A percentile compares a stretch with the other conserved stretches of the same genome.
phyloP scores from a whole-genome alignment of 176 grass and related monocot species.

The Pontederia crassipes region DNA sequence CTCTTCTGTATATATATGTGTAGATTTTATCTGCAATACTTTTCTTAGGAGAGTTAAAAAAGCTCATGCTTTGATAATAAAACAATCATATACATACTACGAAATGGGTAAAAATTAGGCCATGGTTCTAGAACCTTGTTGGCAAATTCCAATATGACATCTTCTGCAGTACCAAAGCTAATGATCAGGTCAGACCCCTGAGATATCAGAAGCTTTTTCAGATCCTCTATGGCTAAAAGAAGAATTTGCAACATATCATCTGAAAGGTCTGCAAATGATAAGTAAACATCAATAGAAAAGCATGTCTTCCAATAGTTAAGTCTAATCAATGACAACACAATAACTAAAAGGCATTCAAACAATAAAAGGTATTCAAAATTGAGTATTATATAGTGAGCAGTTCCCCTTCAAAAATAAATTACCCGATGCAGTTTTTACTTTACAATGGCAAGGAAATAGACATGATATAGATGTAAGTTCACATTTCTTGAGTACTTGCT shows the following conservation, averaged over 20 bases:
- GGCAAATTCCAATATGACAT: slow-evolving; percentile 59
- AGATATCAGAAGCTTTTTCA: slow-evolving; percentile 54
- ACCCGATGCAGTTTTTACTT: no score
- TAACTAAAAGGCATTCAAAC: no score
- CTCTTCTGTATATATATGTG: slow-evolving; percentile 77
- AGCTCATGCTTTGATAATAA: neutral
- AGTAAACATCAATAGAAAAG: slow-evolving; percentile 3
- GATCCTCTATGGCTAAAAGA: slow-evolving; percentile 72
- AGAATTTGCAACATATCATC: slow-evolving; percentile 68
- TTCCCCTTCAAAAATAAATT: no score
- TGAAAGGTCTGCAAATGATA: slow-evolving; percentile 52
- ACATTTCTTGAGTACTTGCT: no score
- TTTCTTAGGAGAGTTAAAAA: slow-evolving; percentile 5
- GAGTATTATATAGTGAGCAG: no score
- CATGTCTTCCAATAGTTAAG: neutral
- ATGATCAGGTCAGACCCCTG: slow-evolving; percentile 79
- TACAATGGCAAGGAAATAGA: no score
- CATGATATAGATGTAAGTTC: no score
- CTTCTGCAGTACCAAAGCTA: slow-evolving; percentile 65
- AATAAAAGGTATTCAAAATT: no score
- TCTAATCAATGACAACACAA: neutral
- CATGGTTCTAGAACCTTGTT: slow-evolving; percentile 79
- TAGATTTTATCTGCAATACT: slow-evolving; percentile 65
- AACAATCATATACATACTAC: neutral
- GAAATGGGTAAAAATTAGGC: slow-evolving; percentile 40